A percentile compares a stretch with the other conserved stretches of the same genome.
phyloP scores from a whole-genome alignment of 2,329 filamentous ascomycete genomes.

The Fusarium oxysporum region DNA sequence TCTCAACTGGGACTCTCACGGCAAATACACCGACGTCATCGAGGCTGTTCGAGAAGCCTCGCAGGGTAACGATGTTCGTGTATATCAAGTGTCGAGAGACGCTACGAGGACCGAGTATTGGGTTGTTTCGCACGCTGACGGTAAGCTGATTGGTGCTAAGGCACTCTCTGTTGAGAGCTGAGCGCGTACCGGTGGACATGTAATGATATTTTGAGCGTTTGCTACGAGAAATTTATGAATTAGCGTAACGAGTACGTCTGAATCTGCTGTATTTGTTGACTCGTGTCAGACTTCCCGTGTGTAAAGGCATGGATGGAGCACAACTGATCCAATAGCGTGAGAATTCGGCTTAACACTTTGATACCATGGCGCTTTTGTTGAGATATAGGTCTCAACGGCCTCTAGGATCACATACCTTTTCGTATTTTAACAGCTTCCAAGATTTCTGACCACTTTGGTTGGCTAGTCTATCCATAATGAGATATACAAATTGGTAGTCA shows the following conservation, averaged over 20 bases:
- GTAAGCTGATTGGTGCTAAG: constrained; percentile 80
- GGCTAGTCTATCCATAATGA: neutral
- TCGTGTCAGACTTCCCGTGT: neutral
- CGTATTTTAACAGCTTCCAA: neutral
- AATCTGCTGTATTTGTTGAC: neutral
- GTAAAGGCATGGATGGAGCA: neutral
- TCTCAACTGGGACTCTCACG: constrained; percentile 77
- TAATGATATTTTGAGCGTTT: constrained; percentile 2
- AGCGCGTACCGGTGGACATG: neutral
- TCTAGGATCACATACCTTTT: neutral
- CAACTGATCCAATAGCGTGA: neutral
- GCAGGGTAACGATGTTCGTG: constrained; percentile 74
- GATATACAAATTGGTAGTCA: neutral
- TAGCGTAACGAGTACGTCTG: neutral
- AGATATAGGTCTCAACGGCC: neutral
- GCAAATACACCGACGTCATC: constrained; percentile 76
- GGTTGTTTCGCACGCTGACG: constrained; percentile 73
- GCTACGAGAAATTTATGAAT: neutral
- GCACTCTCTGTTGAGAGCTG: constrained; percentile 77
- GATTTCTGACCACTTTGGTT: neutral
- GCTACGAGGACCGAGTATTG: constrained; percentile 81
- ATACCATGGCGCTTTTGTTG: neutral
- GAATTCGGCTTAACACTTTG: no score
- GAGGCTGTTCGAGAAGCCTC: constrained; percentile 75
- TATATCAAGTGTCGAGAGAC: constrained; percentile 77